Percentiles rank a stretch among this genome's conserved stretches.
These are phyloP conservation scores for Penicillium sumatraense DNA, from an alignment of 2,329 filamentous ascomycete species.

Conservation along the genomic window DNA sequence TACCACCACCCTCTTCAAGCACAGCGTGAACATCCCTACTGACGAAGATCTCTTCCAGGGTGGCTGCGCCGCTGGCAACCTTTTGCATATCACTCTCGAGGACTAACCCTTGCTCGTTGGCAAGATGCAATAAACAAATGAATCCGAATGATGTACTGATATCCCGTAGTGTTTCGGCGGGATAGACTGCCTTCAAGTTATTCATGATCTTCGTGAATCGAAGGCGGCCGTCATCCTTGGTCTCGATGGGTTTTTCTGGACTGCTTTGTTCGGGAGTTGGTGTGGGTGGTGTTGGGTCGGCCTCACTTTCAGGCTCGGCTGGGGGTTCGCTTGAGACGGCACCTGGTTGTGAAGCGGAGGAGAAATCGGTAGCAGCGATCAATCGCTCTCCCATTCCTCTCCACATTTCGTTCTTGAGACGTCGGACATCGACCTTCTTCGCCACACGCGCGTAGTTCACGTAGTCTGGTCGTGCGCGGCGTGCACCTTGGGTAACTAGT, in stretches of 20 bases:
- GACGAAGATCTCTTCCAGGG: conserved; percentile 52
- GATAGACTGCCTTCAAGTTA: conserved; percentile 81
- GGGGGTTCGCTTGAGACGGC: conserved; percentile 26
- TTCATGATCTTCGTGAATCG: conserved; percentile 95
- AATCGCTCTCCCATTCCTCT: conserved; percentile 59
- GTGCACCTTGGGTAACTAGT: conserved; percentile 64
- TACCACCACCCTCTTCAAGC: conserved; percentile 38
- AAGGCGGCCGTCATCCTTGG: conserved; percentile 59
- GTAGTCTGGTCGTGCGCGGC: conserved; percentile 65
- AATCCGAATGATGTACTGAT: conserved; percentile 94
- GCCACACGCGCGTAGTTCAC: conserved; percentile 68
- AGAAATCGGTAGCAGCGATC: conserved; percentile 41
- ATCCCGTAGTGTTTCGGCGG: conserved; percentile 83
- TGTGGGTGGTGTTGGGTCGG: conserved; percentile 34
- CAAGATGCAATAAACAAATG: conserved; percentile 87
- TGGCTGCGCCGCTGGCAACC: conserved; percentile 32
- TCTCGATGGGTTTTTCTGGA: conserved; percentile 31
- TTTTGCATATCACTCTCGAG: conserved; percentile 64
- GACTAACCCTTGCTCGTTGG: conserved; percentile 87
- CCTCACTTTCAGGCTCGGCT: conserved; percentile 28
- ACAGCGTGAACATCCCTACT: conserved; percentile 45
- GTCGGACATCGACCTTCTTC: conserved; percentile 69
- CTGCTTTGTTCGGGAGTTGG: conserved; percentile 38
- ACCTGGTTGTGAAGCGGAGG: conserved; percentile 32
- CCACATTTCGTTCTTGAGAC: conserved; percentile 70